phyloP scores from a whole-genome alignment of 805 yeast species.

The Tanozyma kutaoensis region DNA sequence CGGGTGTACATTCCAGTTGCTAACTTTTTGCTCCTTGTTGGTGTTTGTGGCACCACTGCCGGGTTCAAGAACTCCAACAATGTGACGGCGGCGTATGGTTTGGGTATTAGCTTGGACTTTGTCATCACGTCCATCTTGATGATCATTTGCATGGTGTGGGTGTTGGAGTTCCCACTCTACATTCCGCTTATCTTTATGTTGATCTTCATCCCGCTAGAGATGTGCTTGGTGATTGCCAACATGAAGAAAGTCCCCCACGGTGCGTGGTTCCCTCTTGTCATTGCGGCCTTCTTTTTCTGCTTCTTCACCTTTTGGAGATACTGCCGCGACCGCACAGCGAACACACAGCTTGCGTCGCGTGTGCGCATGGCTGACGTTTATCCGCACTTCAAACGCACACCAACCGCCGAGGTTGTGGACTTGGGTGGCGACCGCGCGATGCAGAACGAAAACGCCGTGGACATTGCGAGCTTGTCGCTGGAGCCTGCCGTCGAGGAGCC shows the following conservation, averaged over 20 bases:
- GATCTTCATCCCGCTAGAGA: conserved; percentile 34
- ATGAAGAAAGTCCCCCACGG: conserved; percentile 41
- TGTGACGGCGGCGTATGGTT: conserved; percentile 49
- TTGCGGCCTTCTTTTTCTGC: conserved; percentile 21
- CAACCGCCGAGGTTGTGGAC: conserved; percentile 6
- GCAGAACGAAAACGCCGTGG: conserved; percentile 1
- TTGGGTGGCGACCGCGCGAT: conserved; percentile 2
- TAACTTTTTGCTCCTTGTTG: conserved; percentile 37
- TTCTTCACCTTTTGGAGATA: conserved; percentile 37
- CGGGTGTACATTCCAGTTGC: conserved; percentile 39
- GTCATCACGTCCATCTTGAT: conserved; percentile 36
- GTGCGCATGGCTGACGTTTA: conserved; percentile 22
- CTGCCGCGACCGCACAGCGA: conserved; percentile 26
- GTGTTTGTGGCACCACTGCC: conserved; percentile 36
- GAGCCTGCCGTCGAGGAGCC: neutral
- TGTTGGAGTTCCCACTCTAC: conserved; percentile 22
- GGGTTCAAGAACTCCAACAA: conserved; percentile 35
- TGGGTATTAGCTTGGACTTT: conserved; percentile 44
- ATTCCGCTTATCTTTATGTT: conserved; percentile 20
- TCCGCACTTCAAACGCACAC: conserved; percentile 9
- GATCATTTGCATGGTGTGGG: conserved; percentile 31
- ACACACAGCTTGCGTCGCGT: conserved; percentile 20
- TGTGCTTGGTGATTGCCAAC: conserved; percentile 32
- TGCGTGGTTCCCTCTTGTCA: conserved; percentile 48
- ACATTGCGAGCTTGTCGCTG: conserved; percentile 1